Base-by-base conservation (phyloP, 2,329 filamentous ascomycete genomes). In the Pezicula neosporulosa region DNA sequence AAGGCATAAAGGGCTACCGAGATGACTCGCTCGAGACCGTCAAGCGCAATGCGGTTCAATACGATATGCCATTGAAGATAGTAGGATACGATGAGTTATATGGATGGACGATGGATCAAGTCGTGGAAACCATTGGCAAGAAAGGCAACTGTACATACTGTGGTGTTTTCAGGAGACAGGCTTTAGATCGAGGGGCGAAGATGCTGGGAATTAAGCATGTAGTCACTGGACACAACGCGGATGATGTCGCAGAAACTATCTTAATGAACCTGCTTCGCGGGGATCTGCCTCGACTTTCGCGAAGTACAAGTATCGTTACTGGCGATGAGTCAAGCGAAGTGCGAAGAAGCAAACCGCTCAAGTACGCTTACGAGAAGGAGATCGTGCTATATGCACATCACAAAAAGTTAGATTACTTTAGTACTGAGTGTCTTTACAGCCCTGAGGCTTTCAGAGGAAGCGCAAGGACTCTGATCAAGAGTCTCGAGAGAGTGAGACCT, bases 141-240 rank as follows among this genome's bases (percentile, higher is more conserved):
- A 97, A 97, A 70, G 92, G 93, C 28, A 99, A 99, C 70, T 99
- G 94, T 78, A 99, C 95, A 28, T 99, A 99, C 66, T 99, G 94
- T 65, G 94, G 94, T 13, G 94, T 99, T 16, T 99, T 99, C 67
- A 80, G 94, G 49, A 81, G 95, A 52, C 94, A 99, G 72, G 94
- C 94, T 2, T 77, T 99, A 33, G 94, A 99, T 68, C 84, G 94
- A 8, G 94, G 94, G 16, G 91, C 94, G 5, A 92, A 90, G 62
- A 86, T 88, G 69, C 73, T 99, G 51, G 86, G 83, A 1, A 96
- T 99, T 63, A 85, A 84, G 61, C 94, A 99, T 71, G 92, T 99
- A 5, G 90, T 99, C 16, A 99, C 94, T 0, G 94, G 94, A 2
- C 94, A 99, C 70, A 99, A 99, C 66, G 94, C 94, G 1, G 94